phyloP scores from a whole-genome alignment of 768 basidiomycete genomes.

The Saitozyma podzolica region DNA sequence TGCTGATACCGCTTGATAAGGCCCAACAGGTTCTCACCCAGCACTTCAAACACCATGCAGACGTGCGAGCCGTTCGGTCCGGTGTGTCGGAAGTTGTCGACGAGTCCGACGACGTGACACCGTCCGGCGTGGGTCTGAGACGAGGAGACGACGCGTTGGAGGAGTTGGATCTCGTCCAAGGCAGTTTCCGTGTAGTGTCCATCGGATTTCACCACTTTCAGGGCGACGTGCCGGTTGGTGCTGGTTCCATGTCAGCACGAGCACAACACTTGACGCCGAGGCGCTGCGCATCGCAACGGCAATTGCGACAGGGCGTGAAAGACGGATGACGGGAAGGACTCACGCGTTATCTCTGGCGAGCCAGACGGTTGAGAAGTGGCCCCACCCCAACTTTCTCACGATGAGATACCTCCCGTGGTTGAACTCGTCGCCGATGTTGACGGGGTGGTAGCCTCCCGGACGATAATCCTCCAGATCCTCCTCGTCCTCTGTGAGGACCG shows the following conservation, averaged over 20 bases:
- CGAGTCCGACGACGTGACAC: conserved; percentile 92
- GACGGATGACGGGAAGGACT: conserved; percentile 19
- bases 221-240: conserved; percentile 91
- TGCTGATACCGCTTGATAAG: conserved; percentile 98
- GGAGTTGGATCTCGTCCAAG: conserved; percentile 95
- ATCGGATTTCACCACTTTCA: conserved; percentile 98
- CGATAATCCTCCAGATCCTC: conserved; percentile 88
- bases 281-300: neutral
- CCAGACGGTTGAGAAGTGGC: conserved; percentile 54
- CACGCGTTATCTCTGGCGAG: conserved; percentile 52
- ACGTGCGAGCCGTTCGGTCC: conserved; percentile 97
- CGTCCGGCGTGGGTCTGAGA: conserved; percentile 78
- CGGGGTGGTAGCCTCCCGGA: conserved; percentile 63
- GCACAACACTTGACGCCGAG: neutral
- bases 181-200: conserved; percentile 97
- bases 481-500: conserved; percentile 52
- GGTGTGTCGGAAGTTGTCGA: conserved; percentile 95
- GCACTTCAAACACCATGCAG: conserved; percentile 99
- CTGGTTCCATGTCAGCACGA: conserved; percentile 55
- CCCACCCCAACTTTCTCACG: conserved; percentile 78
- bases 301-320: neutral
- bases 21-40: conserved; percentile 91
- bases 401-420: conserved; percentile 80
- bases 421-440: conserved; percentile 80
- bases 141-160: conserved; percentile 90